These are phyloP conservation scores for Harringtonia aguacate DNA, from an alignment of 2,329 filamentous ascomycete species.

Conservation along the genomic window DNA sequence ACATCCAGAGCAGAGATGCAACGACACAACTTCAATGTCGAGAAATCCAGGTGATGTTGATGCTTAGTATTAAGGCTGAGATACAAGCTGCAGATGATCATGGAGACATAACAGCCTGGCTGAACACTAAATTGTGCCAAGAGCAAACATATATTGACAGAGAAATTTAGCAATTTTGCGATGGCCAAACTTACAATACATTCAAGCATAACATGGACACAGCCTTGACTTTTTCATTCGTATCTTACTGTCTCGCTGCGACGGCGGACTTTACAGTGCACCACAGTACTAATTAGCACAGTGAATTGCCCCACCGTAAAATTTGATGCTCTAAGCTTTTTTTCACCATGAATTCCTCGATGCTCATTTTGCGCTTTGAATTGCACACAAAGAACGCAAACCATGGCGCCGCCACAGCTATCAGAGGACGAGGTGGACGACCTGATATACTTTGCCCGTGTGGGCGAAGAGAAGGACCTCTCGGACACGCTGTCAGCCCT, in stretches of 20 bases:
- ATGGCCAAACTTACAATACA: background rate
- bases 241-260: too few relatives aligned
- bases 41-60: conserved; percentile 63
- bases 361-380: conserved; percentile 15
- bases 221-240: too few relatives aligned
- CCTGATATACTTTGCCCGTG: conserved; percentile 75
- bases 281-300: background rate
- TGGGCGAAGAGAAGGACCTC: conserved; percentile 65
- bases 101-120: conserved; percentile 38
- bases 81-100: conserved; percentile 58
- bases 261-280: too few relatives aligned
- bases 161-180: too few relatives aligned
- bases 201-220: too few relatives aligned
- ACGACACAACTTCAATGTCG: conserved; percentile 29
- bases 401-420: conserved; percentile 31
- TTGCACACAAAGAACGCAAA: background rate
- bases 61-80: conserved; percentile 65
- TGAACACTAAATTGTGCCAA: conserved; percentile 29
- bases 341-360: background rate
- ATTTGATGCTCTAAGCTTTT: conserved; percentile 1
- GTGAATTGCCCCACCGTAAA: background rate
- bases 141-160: background rate
- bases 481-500: conserved; percentile 46
- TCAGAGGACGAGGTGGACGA: conserved; percentile 81
- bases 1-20: conserved; percentile 11